These are phyloP conservation scores for Dioszegia aurantiaca DNA, from an alignment of 768 basidiomycete genomes.

Conservation along the genomic window DNA sequence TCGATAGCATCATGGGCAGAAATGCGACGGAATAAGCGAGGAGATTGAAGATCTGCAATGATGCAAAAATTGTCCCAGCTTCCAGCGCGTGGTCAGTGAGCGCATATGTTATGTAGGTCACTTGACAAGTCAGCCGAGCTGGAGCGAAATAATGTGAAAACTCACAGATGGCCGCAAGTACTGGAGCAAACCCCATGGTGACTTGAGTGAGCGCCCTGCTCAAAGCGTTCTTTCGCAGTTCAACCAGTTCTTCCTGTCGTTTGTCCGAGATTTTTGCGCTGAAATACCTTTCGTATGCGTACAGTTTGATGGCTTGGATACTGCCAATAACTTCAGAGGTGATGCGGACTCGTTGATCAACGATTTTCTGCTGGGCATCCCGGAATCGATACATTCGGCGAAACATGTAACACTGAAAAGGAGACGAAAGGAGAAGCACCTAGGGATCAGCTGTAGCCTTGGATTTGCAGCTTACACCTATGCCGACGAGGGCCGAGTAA, in stretches of 20 bases:
- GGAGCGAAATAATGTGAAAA: background rate
- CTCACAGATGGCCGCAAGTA: conserved; percentile 56
- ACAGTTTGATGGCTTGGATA: conserved; percentile 64
- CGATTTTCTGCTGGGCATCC: conserved; percentile 57
- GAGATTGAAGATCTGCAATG: conserved; percentile 61
- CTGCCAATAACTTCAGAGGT: conserved; percentile 60
- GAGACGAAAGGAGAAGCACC: conserved; percentile 60
- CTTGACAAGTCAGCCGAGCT: conserved; percentile 14
- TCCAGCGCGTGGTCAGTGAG: conserved; percentile 60
- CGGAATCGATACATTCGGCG: conserved; percentile 42
- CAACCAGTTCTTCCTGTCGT: conserved; percentile 16
- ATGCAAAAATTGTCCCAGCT: conserved; percentile 60
- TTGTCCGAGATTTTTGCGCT: conserved; percentile 20
- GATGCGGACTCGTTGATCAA: conserved; percentile 57
- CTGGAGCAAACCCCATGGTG: conserved; percentile 56
- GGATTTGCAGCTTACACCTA: conserved; percentile 17
- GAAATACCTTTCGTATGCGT: conserved; percentile 59
- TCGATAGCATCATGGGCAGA: conserved; percentile 32
- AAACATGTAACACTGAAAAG: conserved; percentile 61
- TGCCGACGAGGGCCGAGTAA: conserved; percentile 65
- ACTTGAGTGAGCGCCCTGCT: conserved; percentile 14
- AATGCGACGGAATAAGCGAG: conserved; percentile 38
- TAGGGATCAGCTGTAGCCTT: background rate
- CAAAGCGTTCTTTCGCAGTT: conserved; percentile 14
- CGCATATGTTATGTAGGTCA: conserved; percentile 63